Percentiles rank a stretch among this genome's conserved stretches.
These are phyloP conservation scores for Dioscorea alata DNA, from an alignment of 106 monocot genomes.

Conservation along the genomic window DNA sequence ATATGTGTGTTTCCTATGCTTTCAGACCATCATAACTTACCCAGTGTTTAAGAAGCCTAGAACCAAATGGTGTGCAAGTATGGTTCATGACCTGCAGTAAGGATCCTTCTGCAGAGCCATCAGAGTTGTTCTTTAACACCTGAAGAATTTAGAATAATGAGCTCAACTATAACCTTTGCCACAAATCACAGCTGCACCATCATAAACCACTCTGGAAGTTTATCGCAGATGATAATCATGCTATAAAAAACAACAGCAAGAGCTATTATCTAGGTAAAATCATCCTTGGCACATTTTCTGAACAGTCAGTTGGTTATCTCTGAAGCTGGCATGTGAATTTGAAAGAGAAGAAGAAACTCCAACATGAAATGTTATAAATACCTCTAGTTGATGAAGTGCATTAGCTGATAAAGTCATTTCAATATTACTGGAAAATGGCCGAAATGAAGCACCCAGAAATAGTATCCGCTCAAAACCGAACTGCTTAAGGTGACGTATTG, in stretches of 20 bases:
- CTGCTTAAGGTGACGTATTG: slow-evolving; percentile 73
- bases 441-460: slow-evolving; percentile 72
- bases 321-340: too few relatives aligned
- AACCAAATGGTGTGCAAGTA: slow-evolving; percentile 86
- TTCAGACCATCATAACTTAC: slow-evolving; percentile 32
- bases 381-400: slow-evolving; percentile 91
- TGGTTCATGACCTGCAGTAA: slow-evolving; percentile 79
- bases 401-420: slow-evolving; percentile 84
- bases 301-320: too few relatives aligned
- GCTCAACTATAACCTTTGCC: too few relatives aligned
- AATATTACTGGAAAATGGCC: slow-evolving; percentile 47
- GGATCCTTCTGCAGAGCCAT: slow-evolving; percentile 82
- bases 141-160: slow-evolving; percentile 20
- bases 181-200: too few relatives aligned
- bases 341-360: too few relatives aligned
- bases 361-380: slow-evolving; percentile 8
- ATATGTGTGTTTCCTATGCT: too few relatives aligned
- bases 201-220: too few relatives aligned
- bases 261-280: too few relatives aligned
- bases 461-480: slow-evolving; percentile 91
- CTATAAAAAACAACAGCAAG: too few relatives aligned
- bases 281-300: too few relatives aligned
- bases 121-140: slow-evolving; percentile 73
- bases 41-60: slow-evolving; percentile 92
- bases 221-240: too few relatives aligned